Evolutionary conservation across 2,329 filamentous ascomycete genomes (phyloP).

Genomic region (Colletotrichum chlorophyti): DNA sequence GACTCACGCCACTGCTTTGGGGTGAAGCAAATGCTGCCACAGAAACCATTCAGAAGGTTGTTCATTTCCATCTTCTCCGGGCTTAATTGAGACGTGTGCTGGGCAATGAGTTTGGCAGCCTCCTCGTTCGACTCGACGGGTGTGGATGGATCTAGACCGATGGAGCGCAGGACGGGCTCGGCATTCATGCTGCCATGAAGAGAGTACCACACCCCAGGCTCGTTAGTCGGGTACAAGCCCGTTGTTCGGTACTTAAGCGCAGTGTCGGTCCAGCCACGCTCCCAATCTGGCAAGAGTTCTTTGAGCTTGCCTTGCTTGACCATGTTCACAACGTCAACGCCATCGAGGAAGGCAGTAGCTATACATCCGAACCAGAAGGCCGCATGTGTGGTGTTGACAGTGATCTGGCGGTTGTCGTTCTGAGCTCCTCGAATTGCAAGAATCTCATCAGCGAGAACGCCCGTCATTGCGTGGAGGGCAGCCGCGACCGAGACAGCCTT

Average conservation of each 20-base stretch:
- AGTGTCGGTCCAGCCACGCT: slow-evolving; percentile 22
- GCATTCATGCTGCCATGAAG: slow-evolving; percentile 57
- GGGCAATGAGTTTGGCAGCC: slow-evolving; percentile 11
- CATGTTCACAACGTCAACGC: slow-evolving; percentile 13
- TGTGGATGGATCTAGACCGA: slow-evolving; percentile 45
- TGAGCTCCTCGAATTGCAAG: slow-evolving; percentile 38
- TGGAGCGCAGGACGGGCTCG: slow-evolving; percentile 47
- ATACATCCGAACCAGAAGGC: slow-evolving; percentile 40
- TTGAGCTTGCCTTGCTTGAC: slow-evolving; percentile 17
- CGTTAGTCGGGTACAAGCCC: slow-evolving; percentile 55
- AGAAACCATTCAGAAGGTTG: slow-evolving; percentile 19
- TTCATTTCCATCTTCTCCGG: slow-evolving; percentile 22
- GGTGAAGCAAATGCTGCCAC: slow-evolving; percentile 20
- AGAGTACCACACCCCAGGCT: slow-evolving; percentile 53
- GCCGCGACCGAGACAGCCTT: slow-evolving; percentile 41
- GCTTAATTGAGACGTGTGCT: slow-evolving; percentile 9
- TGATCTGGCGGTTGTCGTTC: slow-evolving; percentile 36
- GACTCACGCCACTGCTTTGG: slow-evolving; percentile 21
- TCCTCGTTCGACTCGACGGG: slow-evolving; percentile 9
- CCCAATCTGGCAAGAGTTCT: slow-evolving; percentile 13
- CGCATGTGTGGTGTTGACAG: slow-evolving; percentile 53
- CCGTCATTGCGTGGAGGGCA: slow-evolving; percentile 42
- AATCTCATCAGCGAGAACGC: slow-evolving; percentile 44
- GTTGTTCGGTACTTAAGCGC: slow-evolving; percentile 48
- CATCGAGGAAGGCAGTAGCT: slow-evolving; percentile 14